phyloP scores from a whole-genome alignment of 2,329 filamentous ascomycete species.

The Exophiala sp. region DNA sequence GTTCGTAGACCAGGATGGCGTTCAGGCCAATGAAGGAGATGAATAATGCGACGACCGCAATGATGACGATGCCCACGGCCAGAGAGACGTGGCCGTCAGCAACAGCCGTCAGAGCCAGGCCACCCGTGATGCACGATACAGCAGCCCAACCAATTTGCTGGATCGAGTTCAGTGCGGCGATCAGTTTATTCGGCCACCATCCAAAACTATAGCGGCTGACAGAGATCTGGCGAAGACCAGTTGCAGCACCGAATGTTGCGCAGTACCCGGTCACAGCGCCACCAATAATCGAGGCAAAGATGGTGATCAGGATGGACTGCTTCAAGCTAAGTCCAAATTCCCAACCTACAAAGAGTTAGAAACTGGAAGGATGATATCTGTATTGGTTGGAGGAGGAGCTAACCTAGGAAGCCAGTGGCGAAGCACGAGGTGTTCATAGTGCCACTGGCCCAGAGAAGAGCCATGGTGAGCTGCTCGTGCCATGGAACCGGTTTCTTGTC shows the following conservation, averaged over 20 bases:
- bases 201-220: slow-evolving; percentile 32
- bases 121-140: slow-evolving; percentile 35
- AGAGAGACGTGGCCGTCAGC: slow-evolving; percentile 33
- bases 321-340: slow-evolving; percentile 30
- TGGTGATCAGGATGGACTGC: slow-evolving; percentile 27
- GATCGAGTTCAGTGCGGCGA: slow-evolving; percentile 30
- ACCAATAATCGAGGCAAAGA: slow-evolving; percentile 29
- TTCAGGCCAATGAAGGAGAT: slow-evolving; percentile 32
- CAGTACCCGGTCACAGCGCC: slow-evolving; percentile 24
- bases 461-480: slow-evolving; percentile 37
- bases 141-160: slow-evolving; percentile 32
- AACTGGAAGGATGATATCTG: too few relatives aligned
- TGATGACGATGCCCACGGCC: slow-evolving; percentile 32
- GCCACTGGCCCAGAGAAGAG: slow-evolving; percentile 44
- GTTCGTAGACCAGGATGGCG: slow-evolving; percentile 32
- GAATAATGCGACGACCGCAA: slow-evolving; percentile 29
- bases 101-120: slow-evolving; percentile 33
- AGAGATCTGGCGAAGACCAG: slow-evolving; percentile 32
- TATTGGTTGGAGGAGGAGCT: too few relatives aligned
- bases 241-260: slow-evolving; percentile 39
- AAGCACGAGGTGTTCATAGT: slow-evolving; percentile 43
- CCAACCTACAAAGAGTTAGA: slow-evolving; percentile 24
- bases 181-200: slow-evolving; percentile 31
- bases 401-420: slow-evolving; percentile 29
- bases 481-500: slow-evolving; percentile 42